Conservation (phyloP, 208 protist genomes). For the Leptomonas pyrrhocoris region DNA sequence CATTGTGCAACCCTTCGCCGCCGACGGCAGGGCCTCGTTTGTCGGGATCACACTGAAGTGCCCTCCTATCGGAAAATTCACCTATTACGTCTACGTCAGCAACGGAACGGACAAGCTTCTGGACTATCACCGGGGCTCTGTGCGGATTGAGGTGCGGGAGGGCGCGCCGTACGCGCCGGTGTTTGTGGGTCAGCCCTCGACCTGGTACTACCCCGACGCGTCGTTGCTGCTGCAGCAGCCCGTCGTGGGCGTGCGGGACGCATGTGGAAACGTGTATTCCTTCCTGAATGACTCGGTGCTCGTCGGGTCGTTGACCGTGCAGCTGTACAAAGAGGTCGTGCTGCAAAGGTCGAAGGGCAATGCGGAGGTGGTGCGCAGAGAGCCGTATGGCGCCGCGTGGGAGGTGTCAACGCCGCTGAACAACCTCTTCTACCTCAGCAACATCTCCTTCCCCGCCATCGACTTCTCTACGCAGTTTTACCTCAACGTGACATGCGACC, state of each 20-base stretch:
- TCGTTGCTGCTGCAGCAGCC: constrained; percentile 34
- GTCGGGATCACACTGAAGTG: not conserved
- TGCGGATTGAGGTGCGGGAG: constrained; percentile 16
- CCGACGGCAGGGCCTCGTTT: not conserved
- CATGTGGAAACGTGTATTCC: constrained; percentile 33
- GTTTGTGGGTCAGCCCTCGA: constrained; percentile 32
- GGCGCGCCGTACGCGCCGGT: constrained; percentile 18
- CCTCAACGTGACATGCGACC: constrained; percentile 14
- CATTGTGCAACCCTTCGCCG: not conserved
- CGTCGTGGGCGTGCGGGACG: constrained; percentile 39
- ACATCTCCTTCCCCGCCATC: constrained; percentile 29
- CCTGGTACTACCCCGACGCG: constrained; percentile 20
- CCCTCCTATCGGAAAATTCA: not conserved
- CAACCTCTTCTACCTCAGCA: constrained; percentile 38
- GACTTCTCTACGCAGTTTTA: constrained; percentile 19
- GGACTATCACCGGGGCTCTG: not conserved
- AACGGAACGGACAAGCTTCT: not conserved
- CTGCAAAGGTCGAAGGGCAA: not conserved
- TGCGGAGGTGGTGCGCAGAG: too few species aligned
- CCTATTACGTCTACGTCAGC: not conserved
- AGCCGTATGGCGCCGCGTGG: constrained; percentile 16
- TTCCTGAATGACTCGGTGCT: constrained; percentile 11
- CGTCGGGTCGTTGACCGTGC: constrained; percentile 13
- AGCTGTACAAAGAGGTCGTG: constrained; percentile 19
- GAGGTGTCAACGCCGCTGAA: constrained; percentile 15